Evolutionary conservation across 2,329 filamentous ascomycete genomes (phyloP).

Genomic region (Xylariaceae sp.): DNA sequence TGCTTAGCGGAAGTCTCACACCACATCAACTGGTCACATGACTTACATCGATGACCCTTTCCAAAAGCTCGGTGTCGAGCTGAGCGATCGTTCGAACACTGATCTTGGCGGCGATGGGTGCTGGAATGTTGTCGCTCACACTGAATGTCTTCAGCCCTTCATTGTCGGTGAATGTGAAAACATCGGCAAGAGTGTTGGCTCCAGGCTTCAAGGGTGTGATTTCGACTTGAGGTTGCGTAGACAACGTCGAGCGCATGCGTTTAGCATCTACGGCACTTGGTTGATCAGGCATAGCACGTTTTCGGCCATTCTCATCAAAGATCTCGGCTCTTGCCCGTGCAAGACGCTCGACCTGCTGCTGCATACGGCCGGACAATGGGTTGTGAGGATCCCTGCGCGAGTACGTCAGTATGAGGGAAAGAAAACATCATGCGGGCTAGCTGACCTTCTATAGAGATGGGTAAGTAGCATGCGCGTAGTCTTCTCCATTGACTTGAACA

Average conservation of each 20-base stretch:
- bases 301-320: conserved; percentile 72
- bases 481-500: conserved; percentile 90
- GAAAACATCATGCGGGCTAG: conserved; percentile 4
- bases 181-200: conserved; percentile 70
- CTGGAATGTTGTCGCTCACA: conserved; percentile 65
- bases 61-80: conserved; percentile 63
- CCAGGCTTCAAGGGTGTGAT: conserved; percentile 70
- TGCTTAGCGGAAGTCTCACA: conserved; percentile 9
- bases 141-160: conserved; percentile 72
- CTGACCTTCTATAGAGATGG: conserved; percentile 73
- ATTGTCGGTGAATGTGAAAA: conserved; percentile 81
- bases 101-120: conserved; percentile 72
- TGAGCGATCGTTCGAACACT: conserved; percentile 71
- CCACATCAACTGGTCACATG: not conserved
- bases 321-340: conserved; percentile 72
- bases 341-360: conserved; percentile 79
- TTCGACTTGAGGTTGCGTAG: conserved; percentile 40
- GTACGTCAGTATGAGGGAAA: conserved; percentile 23
- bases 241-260: conserved; percentile 60
- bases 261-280: conserved; percentile 75
- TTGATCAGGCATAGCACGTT: conserved; percentile 68
- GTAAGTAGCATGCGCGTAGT: conserved; percentile 79
- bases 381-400: conserved; percentile 68
- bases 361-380: conserved; percentile 69
- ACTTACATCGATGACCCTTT: conserved; percentile 67